Evolutionary conservation across 78 protist species (phyloP).

Genomic region (Polysphondylium violaceum): DNA sequence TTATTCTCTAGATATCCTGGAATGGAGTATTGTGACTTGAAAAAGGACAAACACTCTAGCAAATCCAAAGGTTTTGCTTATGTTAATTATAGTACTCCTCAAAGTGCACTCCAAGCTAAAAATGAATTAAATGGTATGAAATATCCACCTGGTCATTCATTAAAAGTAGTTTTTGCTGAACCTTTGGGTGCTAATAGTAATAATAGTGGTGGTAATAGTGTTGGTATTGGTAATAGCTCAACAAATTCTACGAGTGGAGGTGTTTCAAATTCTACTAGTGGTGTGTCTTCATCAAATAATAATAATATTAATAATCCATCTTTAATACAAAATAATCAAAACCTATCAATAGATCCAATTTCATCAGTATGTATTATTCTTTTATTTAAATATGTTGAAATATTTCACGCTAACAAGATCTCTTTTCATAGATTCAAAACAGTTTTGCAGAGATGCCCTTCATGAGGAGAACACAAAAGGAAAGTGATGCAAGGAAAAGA

Average conservation of each 20-base stretch:
- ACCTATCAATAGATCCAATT: too few species aligned
- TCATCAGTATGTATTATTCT: slow-evolving; percentile 20
- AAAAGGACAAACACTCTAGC: slow-evolving; percentile 52
- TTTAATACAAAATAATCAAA: too few species aligned
- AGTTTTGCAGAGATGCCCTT: slow-evolving; percentile 66
- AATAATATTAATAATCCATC: neutral
- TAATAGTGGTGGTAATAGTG: neutral
- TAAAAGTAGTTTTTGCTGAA: slow-evolving; percentile 80
- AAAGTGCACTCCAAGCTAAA: slow-evolving; percentile 59
- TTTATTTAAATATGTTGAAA: neutral
- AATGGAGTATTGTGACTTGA: slow-evolving; percentile 83
- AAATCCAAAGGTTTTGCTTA: slow-evolving; percentile 83
- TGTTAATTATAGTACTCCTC: slow-evolving; percentile 70
- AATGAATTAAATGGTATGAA: slow-evolving; percentile 80
- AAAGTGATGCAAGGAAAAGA: slow-evolving; percentile 33
- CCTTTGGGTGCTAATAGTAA: slow-evolving; percentile 51
- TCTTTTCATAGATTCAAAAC: slow-evolving; percentile 16
- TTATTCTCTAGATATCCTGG: slow-evolving; percentile 80
- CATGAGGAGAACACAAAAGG: slow-evolving; percentile 17
- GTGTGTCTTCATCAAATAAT: neutral
- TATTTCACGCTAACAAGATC: neutral
- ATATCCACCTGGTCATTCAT: slow-evolving; percentile 69
- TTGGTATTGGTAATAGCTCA: neutral
- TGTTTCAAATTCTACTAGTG: neutral
- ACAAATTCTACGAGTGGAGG: neutral